Base-by-base conservation (phyloP, 179 eudicot species). In the Heliamphora pulchella region DNA sequence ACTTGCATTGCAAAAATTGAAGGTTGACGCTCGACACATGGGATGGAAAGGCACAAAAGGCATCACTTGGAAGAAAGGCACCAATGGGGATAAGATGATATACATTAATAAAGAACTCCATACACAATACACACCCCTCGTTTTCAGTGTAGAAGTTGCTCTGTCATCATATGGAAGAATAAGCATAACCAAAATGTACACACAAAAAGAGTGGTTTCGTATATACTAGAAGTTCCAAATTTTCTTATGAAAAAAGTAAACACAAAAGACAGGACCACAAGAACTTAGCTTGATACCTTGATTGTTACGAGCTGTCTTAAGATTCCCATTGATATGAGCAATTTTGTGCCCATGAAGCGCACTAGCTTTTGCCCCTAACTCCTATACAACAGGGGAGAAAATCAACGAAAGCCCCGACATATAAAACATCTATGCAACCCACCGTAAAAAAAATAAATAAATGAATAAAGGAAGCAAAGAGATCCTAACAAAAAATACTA, bases 361-460 rank as follows among this genome's bases (percentile, higher is more conserved):
- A 81, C 90, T 83, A 44, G 75, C 79, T 72, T 87, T 87, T 65
- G 86, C 84, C 75, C 93, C 91, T 46, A 88, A 80, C 93, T 92
- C 81, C 9, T 73, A 81, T 13, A 20, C 54, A 50, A 3, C 10
- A 46, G 15, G 22, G 22, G 64, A 53, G n/a, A 4, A 15, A 53
- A 57, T 63, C 31, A 31, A 31, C 31, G 5, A 22, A 41, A 53
- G n/a, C 46, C 11, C 3, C 18, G 17, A 15, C 18, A 70, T 44
- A 8, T 14, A 44, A 44, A 46, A 10, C 4, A 31, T 31, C 31
- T 0, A 31, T 0, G 31, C 31, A 31, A 31, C 31, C 31, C 31
- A 31, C 31, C 31, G 31, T 31, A n/a, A 47, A 5, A 6, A 8
- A 51, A 74, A 22, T 1, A 53, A 73, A 73, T 18, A 20, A 51